Evolutionary conservation across 306 rosid species (phyloP).

Genomic region (Aeschynomene evenia): DNA sequence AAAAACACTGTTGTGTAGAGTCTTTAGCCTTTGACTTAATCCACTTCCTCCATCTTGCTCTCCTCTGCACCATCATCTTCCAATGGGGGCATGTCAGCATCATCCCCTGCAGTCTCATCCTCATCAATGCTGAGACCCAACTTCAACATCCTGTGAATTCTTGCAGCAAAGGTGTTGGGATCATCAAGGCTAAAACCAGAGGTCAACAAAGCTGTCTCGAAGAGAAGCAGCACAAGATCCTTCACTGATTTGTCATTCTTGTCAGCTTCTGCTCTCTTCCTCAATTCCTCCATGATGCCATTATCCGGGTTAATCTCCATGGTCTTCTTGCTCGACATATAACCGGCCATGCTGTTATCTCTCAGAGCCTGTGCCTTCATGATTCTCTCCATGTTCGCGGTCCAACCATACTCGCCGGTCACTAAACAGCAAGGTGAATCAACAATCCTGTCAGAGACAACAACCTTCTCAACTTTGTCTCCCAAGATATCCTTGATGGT

Average conservation of each 20-base stretch:
- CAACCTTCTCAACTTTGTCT: constrained; percentile 64
- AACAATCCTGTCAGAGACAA: constrained; percentile 64
- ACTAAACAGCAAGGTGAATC: constrained; percentile 79
- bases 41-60: constrained; percentile 85
- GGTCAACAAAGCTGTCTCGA: constrained; percentile 61
- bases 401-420: constrained; percentile 76
- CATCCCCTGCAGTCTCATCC: constrained; percentile 45
- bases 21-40: constrained; percentile 30
- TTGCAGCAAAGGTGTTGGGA: constrained; percentile 60
- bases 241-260: constrained; percentile 63
- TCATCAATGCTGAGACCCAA: constrained; percentile 69
- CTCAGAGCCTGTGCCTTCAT: constrained; percentile 78
- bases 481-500: constrained; percentile 59
- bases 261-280: constrained; percentile 68
- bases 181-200: constrained; percentile 78
- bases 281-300: constrained; percentile 71
- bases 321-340: constrained; percentile 78
- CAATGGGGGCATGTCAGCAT: constrained; percentile 63
- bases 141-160: constrained; percentile 74
- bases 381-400: constrained; percentile 73
- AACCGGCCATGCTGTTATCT: constrained; percentile 62
- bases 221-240: constrained; percentile 65
- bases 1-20: not conserved
- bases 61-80: constrained; percentile 66
- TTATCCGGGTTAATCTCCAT: constrained; percentile 78